Base-by-base conservation (phyloP, 2,329 filamentous ascomycete species). In the Rutstroemia sp. region DNA sequence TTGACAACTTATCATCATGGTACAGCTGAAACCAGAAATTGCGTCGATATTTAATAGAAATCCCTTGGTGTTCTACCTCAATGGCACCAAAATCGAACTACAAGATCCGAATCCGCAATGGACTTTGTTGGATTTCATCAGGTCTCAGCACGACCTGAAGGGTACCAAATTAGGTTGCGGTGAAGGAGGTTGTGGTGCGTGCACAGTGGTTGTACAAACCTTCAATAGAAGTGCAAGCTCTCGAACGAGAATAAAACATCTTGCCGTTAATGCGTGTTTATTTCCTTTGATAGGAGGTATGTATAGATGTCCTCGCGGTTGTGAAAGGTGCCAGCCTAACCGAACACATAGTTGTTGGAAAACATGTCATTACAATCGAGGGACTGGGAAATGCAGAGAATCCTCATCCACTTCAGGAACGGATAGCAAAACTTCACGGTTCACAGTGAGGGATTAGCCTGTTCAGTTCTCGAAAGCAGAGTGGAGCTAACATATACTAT, bases 331-430 rank as follows among this genome's bases (percentile, higher is more conserved):
- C 30, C 10, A 4, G 34, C 49, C 25, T 57, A 9, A 49, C 16
- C 18, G 39, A 16, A 34, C 44, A 34, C 27, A 89, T 66, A 63
- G 81, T 96, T 49, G 92, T 96, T 69, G 92, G 92, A 46, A 97
- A 97, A 71, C 92, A 97, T 80, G 89, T 96, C 67, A 91, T 97
- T 69, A 97, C 92, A 1, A 86, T 97, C 42, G 92, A 97, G 73
- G 92, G 92, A 4, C 95, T 97, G 64, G 92, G 92, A 18, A 87
- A 86, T 69, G 84, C 88, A 25, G 86, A 92, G 70, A 82, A 80
- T 46, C 92, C 92, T 6, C 92, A 97, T 73, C 89, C 92, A 1
- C 77, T 87, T 2, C 92, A 96, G 70, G 91, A 97, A 73, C 81
- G 92, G 39, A 87, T 97, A 65, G 92, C 92, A 41, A 88, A 88